A percentile compares a stretch with the other conserved stretches of the same genome.
phyloP scores from a whole-genome alignment of 495 filamentous ascomycete species.

The Neurospora sp. region DNA sequence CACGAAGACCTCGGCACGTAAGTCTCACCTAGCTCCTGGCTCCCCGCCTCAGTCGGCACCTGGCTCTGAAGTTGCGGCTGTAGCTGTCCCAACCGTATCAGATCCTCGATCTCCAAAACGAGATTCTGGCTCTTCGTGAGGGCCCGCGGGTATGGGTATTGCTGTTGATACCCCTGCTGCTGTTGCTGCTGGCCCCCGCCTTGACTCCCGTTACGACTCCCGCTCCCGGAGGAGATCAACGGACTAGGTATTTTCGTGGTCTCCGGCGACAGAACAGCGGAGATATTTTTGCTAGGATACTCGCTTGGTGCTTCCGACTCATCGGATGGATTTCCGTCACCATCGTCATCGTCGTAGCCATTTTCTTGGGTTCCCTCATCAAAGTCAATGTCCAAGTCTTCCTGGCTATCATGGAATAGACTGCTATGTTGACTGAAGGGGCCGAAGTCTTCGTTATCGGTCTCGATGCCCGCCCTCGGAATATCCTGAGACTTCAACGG shows the following conservation, averaged over 20 bases:
- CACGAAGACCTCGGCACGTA: background rate
- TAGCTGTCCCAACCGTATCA: background rate
- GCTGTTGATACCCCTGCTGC: background rate
- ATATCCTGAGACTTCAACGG: constrained; percentile 28
- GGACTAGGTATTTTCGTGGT: background rate
- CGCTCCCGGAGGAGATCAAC: background rate
- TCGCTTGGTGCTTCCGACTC: constrained; percentile 20
- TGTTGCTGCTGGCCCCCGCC: background rate
- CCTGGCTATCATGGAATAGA: background rate
- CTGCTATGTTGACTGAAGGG: background rate
- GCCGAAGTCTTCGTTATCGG: background rate
- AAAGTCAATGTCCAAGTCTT: constrained; percentile 10
- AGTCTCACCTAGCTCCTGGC: background rate
- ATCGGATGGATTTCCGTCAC: constrained; percentile 1
- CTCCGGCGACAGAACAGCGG: background rate
- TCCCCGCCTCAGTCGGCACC: background rate
- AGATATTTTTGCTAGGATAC: constrained; percentile 15
- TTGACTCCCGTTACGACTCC: constrained; percentile 1
- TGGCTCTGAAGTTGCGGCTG: background rate
- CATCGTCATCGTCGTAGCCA: constrained; percentile 2
- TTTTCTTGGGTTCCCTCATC: background rate
- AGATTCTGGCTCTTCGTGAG: background rate
- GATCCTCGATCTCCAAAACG: background rate
- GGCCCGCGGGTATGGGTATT: background rate
- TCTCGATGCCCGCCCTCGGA: constrained; percentile 33